These are phyloP conservation scores for Neonectria punicea DNA, from an alignment of 2,329 filamentous ascomycete species.

Conservation along the genomic window DNA sequence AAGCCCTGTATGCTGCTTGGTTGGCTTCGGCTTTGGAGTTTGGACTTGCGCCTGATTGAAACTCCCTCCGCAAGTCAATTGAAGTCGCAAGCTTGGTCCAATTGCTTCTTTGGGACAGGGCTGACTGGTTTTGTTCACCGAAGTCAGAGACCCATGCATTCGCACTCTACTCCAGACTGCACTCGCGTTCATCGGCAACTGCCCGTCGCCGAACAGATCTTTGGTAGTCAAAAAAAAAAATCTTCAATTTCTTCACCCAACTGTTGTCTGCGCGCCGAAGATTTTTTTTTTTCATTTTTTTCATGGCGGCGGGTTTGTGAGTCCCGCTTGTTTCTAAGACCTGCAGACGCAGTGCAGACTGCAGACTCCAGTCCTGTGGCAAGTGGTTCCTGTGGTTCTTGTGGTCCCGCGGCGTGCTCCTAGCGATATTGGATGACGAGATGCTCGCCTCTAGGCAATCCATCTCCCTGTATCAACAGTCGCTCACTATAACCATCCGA, in stretches of 20 bases:
- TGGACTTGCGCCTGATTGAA: slow-evolving; percentile 1
- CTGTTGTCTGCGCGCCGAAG: slow-evolving; percentile 13
- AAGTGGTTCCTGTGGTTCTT: not conserved
- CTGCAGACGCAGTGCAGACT: not conserved
- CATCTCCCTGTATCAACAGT: slow-evolving; percentile 31
- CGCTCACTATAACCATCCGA: slow-evolving; percentile 22
- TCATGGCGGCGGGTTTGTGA: slow-evolving; percentile 1
- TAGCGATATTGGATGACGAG: slow-evolving; percentile 38
- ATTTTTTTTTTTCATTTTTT: slow-evolving; percentile 9
- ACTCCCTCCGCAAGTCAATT: not conserved
- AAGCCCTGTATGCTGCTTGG: not conserved
- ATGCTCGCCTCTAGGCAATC: slow-evolving; percentile 21
- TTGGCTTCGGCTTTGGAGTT: not conserved
- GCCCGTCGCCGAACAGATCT: slow-evolving; percentile 25
- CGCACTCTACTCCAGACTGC: slow-evolving; percentile 3
- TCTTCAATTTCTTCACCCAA: slow-evolving; percentile 17
- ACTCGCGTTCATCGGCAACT: slow-evolving; percentile 18
- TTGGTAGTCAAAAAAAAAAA: slow-evolving; percentile 26
- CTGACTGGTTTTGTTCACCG: slow-evolving; percentile 18
- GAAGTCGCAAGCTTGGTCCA: slow-evolving; percentile 28
- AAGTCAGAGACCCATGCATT: slow-evolving; percentile 17
- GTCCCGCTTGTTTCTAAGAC: slow-evolving; percentile 1
- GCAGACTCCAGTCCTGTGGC: not conserved
- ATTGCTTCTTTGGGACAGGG: slow-evolving; percentile 32
- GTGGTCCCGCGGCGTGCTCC: slow-evolving; percentile 20